These are phyloP conservation scores for Nicotiana tomentosiformis DNA, from an alignment of 257 asterid species.

Conservation along the genomic window DNA sequence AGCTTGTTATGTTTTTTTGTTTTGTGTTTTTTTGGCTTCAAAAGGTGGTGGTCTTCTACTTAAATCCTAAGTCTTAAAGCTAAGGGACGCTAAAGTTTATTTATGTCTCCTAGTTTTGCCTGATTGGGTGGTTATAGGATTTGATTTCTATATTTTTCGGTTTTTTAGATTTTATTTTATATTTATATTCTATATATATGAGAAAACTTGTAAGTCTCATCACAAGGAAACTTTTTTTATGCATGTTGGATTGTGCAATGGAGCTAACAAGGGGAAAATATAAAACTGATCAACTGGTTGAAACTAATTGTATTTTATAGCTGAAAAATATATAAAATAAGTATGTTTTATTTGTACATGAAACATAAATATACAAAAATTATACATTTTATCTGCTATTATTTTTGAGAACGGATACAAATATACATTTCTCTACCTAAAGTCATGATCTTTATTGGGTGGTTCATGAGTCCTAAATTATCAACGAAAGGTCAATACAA, in stretches of 20 bases:
- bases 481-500: background rate
- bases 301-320: too few species aligned
- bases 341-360: too few species aligned
- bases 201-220: background rate
- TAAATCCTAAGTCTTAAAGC: background rate
- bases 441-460: too few species aligned
- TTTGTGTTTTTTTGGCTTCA: background rate
- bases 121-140: background rate
- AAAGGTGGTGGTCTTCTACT: background rate
- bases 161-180: background rate
- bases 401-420: rapidly evolving
- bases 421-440: too few species aligned
- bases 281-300: rapidly evolving
- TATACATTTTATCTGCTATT: too few species aligned
- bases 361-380: too few species aligned
- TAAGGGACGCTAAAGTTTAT: background rate
- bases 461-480: background rate
- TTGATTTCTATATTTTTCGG: background rate
- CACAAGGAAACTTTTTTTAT: background rate
- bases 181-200: background rate
- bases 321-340: too few species aligned
- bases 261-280: too few species aligned
- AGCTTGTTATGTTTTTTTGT: background rate
- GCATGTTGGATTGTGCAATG: background rate
- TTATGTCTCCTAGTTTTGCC: background rate